Percentiles rank a stretch among this genome's conserved stretches.
Evolutionary conservation across 1,284 basidiomycete species (phyloP).

Genomic region (Athelia sp.): DNA sequence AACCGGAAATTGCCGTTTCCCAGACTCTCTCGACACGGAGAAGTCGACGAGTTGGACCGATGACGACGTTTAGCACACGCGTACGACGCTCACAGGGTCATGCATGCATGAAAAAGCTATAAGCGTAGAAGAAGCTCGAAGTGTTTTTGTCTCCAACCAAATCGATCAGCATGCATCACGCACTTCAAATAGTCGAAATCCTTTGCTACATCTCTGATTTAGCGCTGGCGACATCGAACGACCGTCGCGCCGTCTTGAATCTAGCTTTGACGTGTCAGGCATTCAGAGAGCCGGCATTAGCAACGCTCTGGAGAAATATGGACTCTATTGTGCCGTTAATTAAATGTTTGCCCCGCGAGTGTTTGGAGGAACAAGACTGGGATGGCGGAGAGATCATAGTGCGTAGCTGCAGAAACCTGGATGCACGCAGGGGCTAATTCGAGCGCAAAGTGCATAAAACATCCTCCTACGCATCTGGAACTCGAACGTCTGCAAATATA

Average conservation of each 20-base stretch:
- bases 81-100: too few relatives aligned
- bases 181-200: neutral
- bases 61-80: too few relatives aligned
- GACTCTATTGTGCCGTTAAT: neutral
- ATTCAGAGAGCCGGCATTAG: neutral
- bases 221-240: neutral
- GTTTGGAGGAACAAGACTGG: conserved; percentile 20
- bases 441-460: neutral
- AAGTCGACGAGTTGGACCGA: too few relatives aligned
- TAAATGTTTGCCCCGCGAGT: conserved; percentile 15
- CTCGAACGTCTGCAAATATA: neutral
- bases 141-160: too few relatives aligned
- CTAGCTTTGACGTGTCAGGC: neutral
- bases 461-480: neutral
- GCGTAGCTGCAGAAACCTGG: neutral
- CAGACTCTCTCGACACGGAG: too few relatives aligned
- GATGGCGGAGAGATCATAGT: neutral
- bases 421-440: too few relatives aligned
- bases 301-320: neutral
- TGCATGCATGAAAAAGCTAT: too few relatives aligned
- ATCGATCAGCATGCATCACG: too few relatives aligned
- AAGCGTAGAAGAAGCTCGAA: too few relatives aligned
- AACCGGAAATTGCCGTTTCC: too few relatives aligned
- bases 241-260: neutral
- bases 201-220: neutral